These are phyloP conservation scores for Mucor saturninus DNA, from an alignment of 371 early-diverging fungal species.

Conservation along the genomic window DNA sequence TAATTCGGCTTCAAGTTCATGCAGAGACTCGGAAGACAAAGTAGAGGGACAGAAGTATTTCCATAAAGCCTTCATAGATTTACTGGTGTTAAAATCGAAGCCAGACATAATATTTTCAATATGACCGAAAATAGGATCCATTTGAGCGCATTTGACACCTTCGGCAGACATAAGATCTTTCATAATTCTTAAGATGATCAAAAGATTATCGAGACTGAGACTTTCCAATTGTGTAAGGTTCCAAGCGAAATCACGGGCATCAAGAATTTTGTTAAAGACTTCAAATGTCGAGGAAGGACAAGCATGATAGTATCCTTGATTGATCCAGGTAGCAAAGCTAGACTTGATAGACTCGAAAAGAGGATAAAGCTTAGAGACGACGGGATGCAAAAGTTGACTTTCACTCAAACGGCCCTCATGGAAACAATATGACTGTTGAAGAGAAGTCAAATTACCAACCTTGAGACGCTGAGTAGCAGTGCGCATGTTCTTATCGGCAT, in stretches of 20 bases:
- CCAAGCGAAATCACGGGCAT: conserved; percentile 67
- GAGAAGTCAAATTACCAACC: conserved; percentile 46
- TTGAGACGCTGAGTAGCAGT: conserved; percentile 42
- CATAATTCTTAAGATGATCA: conserved; percentile 50
- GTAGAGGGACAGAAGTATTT: conserved; percentile 65
- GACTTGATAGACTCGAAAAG: conserved; percentile 42
- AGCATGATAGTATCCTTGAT: conserved; percentile 27
- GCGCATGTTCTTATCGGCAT: conserved; percentile 34
- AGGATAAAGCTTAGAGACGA: conserved; percentile 50
- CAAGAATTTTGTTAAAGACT: conserved; percentile 55
- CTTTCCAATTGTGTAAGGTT: conserved; percentile 46
- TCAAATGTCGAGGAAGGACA: conserved; percentile 34
- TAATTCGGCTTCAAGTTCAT: conserved; percentile 53
- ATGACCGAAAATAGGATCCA: conserved; percentile 17
- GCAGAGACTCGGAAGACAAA: conserved; percentile 54
- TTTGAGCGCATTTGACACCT: conserved; percentile 10
- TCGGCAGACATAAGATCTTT: conserved; percentile 28
- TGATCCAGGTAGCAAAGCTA: conserved; percentile 42
- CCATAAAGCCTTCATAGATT: conserved; percentile 70
- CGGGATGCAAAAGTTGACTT: conserved; percentile 55
- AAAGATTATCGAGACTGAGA: conserved; percentile 62
- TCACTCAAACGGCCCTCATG: conserved; percentile 50
- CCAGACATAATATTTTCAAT: conserved; percentile 45
- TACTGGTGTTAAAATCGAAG: conserved; percentile 55
- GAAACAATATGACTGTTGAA: conserved; percentile 61